Base-by-base conservation (phyloP, 768 basidiomycete genomes). In the Boletus tylopilopsis region DNA sequence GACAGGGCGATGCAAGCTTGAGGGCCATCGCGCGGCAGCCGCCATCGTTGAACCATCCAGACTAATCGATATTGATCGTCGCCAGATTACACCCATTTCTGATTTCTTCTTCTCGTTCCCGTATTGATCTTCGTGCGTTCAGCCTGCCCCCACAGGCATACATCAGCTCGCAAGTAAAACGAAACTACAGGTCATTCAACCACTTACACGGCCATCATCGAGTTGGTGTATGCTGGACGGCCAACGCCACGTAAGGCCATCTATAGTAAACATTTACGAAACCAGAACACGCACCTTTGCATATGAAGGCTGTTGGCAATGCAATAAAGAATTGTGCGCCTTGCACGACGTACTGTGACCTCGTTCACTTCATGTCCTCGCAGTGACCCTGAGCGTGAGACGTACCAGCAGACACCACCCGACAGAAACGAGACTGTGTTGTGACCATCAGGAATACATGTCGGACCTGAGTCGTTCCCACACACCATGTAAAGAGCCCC, bases 191-290 rank as follows among this genome's bases (percentile, higher is more conserved):
- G 18, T 16, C 3, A 4, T 33, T 15, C 5, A 3, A 35, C 19
- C 2, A 47, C 55, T 27, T 21, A 56, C 55, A 45, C 54, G 1
- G 55, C 54, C 42, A 57, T 51, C 55, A 57, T 56, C 11, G 55
- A 56, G 29, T 45, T 56, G 33, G 10, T 25, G 19, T 56, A 56
- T 1, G 42, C 54, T 56, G 19, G 30, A 15, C 2, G 15, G 21
- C 22, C 49, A 19, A 34, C 22, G 6, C 2, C 2, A 7, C 16
- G 8, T 45, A 8, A 56, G 44, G 15, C 3, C 5, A 10, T 8
- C 16, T 23, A n/a, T 18, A 18, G 15, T 10, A 40, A 6, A 13
- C 6, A 4, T 10, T 8, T 10, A 8, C 15, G 9, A 33, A 15
- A 4, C 13, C 1, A 7, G 43, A 35, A 8, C 1, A 16, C 47